Conservation (phyloP, 495 filamentous ascomycete species). For the Neurospora sp. region DNA sequence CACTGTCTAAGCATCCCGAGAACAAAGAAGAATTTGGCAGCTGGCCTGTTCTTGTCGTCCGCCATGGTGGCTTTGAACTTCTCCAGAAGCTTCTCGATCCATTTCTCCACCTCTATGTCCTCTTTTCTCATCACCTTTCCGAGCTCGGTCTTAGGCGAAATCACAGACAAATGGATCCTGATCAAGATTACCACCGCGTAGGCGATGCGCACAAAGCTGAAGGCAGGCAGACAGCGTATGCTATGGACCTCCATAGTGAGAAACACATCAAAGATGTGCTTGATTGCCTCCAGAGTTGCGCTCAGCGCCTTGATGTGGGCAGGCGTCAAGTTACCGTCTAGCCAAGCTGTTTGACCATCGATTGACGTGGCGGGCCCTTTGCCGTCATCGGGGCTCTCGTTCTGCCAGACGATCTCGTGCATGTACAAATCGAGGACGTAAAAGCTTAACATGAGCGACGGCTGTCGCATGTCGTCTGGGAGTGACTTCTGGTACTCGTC, state of each 20-base stretch:
- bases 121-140: slow-evolving; percentile 68
- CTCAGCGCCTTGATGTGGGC: slow-evolving; percentile 64
- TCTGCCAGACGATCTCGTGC: slow-evolving; percentile 76
- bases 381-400: slow-evolving; percentile 57
- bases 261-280: slow-evolving; percentile 65
- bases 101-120: slow-evolving; percentile 63
- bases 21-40: slow-evolving; percentile 68
- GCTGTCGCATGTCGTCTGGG: slow-evolving; percentile 35
- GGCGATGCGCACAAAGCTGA: slow-evolving; percentile 65
- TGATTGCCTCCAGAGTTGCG: slow-evolving; percentile 59
- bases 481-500: slow-evolving; percentile 53
- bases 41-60: slow-evolving; percentile 55
- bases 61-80: slow-evolving; percentile 57
- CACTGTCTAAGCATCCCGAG: slow-evolving; percentile 62
- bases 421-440: slow-evolving; percentile 68
- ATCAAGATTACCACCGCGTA: slow-evolving; percentile 77
- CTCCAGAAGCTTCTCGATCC: slow-evolving; percentile 56
- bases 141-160: slow-evolving; percentile 54
- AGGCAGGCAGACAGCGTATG: slow-evolving; percentile 64
- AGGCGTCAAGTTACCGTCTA: slow-evolving; percentile 41
- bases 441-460: slow-evolving; percentile 47
- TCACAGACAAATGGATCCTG: slow-evolving; percentile 76
- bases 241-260: slow-evolving; percentile 46
- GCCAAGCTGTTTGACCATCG: slow-evolving; percentile 25
- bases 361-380: slow-evolving; percentile 26